Conservation (phyloP, 345 rosid genomes). For the Zanthoxylum bungeanum region DNA sequence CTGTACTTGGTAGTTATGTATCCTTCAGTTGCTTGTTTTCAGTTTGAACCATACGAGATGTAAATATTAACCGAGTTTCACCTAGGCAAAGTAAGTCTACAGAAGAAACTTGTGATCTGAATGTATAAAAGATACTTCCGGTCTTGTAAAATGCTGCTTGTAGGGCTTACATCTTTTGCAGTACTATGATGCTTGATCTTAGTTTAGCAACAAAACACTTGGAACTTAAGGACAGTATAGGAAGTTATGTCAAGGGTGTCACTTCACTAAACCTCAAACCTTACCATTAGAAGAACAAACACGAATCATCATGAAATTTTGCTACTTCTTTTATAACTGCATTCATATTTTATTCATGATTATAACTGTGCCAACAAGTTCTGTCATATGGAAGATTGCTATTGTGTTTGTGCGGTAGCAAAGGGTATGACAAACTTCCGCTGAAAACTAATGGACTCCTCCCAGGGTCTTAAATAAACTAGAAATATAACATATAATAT, state of each 20-base stretch:
- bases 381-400: not conserved
- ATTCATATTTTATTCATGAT: not conserved
- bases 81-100: slow-evolving; percentile 20
- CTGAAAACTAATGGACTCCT: not conserved
- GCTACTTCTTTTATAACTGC: not conserved
- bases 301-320: not conserved
- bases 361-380: not conserved
- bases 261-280: slow-evolving; percentile 19
- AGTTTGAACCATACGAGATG: slow-evolving; percentile 23
- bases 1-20: slow-evolving; percentile 1
- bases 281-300: slow-evolving; percentile 12
- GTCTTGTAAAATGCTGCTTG: slow-evolving; percentile 6
- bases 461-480: not conserved
- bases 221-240: not conserved
- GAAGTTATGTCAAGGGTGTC: slow-evolving; percentile 4
- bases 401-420: not conserved
- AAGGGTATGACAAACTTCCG: not conserved
- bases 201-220: not conserved
- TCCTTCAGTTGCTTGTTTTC: slow-evolving; percentile 21
- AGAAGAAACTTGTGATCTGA: slow-evolving; percentile 13
- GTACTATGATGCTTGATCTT: not conserved
- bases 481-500: not conserved
- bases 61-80: slow-evolving; percentile 25
- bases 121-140: slow-evolving; percentile 6
- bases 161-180: not conserved